Base-by-base conservation (phyloP, 192 early-diverging fungal genomes). In the Backusella sp. region DNA sequence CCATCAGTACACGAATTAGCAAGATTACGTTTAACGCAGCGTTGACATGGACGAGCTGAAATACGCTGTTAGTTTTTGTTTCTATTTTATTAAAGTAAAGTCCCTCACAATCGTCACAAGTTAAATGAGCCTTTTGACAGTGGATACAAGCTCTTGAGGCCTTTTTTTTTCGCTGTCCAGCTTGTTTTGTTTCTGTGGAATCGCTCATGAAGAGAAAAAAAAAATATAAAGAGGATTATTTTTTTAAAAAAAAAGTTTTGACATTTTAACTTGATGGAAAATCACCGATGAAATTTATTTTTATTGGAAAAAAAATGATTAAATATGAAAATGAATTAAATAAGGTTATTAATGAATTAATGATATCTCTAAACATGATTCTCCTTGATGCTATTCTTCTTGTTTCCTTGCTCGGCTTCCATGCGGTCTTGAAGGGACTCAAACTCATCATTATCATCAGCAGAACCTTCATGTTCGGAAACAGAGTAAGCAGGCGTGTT, bases 11-110 rank as follows among this genome's bases (percentile, higher is more conserved):
- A 96, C 0, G 91, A 90, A 34, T 75, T 80, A 1, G 84, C 91
- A 23, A 95, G 76, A 35, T 92, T 94, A 34, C 91, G 83, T 84
- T 96, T 97, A 28, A 93, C 85, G 76, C 96, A 98, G 4, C 96
- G 92, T 39, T 86, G 86, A 77, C 96, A 98, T 32, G 96, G 96
- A n/a, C 96, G 92, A 30, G 86, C 88, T 89, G 83, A 59, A 42
- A 44, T 35, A 23, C 67, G 23, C 11, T 41, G 39, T 59, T 36
- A 68, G 21, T 15, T 28, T 67, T 62, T 62, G 52, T 19, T 36
- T 69, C 41, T 23, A 8, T 21, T 36, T 69, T 23, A 21, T 69
- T 39, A 9, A 37, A 11, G 28, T 32, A 11, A 44, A 19, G 28
- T 46, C 6, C 56, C 86, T 86, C 83, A 90, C 88, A 85, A 70